These are phyloP conservation scores for Cercospora sojina DNA, from an alignment of 2,329 filamentous ascomycete species.

Conservation along the genomic window DNA sequence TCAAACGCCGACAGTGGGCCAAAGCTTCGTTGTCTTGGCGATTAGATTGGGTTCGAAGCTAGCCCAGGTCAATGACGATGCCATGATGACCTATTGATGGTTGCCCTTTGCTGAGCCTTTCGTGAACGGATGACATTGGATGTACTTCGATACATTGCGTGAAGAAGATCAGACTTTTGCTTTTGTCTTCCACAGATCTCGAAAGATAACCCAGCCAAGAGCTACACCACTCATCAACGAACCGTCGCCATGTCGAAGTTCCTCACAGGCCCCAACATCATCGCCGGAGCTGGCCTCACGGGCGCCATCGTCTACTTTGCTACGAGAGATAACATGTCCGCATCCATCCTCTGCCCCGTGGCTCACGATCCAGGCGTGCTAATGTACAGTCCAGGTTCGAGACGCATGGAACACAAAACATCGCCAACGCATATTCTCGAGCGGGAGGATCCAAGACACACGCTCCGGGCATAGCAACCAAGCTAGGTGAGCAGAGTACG, in stretches of 20 bases:
- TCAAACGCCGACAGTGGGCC: background rate
- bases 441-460: conserved; percentile 40
- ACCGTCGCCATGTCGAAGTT: conserved; percentile 29
- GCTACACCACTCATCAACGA: background rate
- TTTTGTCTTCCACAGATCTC: background rate
- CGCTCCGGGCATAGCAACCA: conserved; percentile 38
- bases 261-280: conserved; percentile 32
- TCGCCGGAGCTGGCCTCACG: conserved; percentile 32
- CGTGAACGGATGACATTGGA: background rate
- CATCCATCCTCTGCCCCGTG: background rate
- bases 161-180: conserved; percentile 1
- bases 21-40: conserved; percentile 3
- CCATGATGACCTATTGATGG: background rate
- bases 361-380: too few species aligned
- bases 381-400: conserved; percentile 29
- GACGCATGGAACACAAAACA: conserved; percentile 38
- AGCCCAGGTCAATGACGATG: conserved; percentile 9
- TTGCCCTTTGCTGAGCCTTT: background rate
- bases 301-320: conserved; percentile 29
- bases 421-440: conserved; percentile 37
- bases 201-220: conserved; percentile 5
- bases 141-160: background rate
- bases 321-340: conserved; percentile 8
- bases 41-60: conserved; percentile 1
- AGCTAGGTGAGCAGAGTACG: conserved; percentile 32